Evolutionary conservation across 2,329 filamentous ascomycete genomes (phyloP), one percentile per base, ranked within the genome.

Genomic region (Aaosphaeria pasadenensis): DNA sequence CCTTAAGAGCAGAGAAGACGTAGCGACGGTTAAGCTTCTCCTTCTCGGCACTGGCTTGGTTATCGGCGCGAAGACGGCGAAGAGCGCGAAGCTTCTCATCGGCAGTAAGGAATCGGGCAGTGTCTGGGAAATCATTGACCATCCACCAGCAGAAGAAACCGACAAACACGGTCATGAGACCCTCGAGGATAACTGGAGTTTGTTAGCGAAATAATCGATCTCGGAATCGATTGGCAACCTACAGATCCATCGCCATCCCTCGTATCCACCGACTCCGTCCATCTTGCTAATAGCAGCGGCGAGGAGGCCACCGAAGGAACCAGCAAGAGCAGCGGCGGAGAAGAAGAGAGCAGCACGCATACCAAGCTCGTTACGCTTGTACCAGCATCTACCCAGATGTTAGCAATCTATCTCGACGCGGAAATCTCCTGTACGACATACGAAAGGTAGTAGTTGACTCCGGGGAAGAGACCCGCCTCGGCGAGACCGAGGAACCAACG

Each of bases 31-130:
- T 63, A 43, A 69, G 62, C 38, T 60, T 54, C 45, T 67, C 65
- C 1, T 72, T 67, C 55, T 91, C 87, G 48, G 85, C 75, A 6
- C 82, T 79, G 0, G 82, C 86, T 1, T 86, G 85, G 59, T 90
- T 86, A 54, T 81, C 84, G 54, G 88, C 84, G 2, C 79, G 77
- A 1, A 91, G 76, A 1, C 88, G 81, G 24, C 78, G 75, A 30
- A 82, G 77, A 43, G 89, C 80, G 45, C 79, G 82, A 0, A 75
- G 71, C 4, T 83, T 73, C 57, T 80, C 76, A 4, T 73, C 62
- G 1, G 78, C 67, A 0, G 69, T 75, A 11, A 86, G 71, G 48
- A 86, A 86, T 1, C 73, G 71, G 4, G 83, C 80, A 0, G 79
- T 84, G 42, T 78, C 75, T 0, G 83, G 83, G 53, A 84, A 85